phyloP scores from a whole-genome alignment of 306 rosid genomes.

The Sophora flavescens region DNA sequence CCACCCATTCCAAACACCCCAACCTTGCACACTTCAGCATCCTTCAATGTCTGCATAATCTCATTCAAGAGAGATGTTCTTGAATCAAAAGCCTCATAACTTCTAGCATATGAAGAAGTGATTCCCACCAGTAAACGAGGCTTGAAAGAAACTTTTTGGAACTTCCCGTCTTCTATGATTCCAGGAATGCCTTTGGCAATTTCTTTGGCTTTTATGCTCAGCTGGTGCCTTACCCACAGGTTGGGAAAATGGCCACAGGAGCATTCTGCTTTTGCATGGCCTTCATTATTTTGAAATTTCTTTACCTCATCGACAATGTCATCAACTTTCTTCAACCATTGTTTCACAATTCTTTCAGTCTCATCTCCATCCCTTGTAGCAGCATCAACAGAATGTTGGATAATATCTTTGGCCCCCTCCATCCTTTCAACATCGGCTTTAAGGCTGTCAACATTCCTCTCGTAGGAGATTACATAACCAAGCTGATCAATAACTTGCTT shows the following conservation, averaged over 20 bases:
- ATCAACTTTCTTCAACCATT: conserved; percentile 3
- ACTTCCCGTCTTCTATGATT: neutral
- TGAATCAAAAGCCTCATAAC: neutral
- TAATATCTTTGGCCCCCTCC: neutral
- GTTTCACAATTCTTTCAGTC: neutral
- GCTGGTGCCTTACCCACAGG: neutral
- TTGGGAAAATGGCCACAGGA: neutral
- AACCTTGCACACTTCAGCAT: neutral
- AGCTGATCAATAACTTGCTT: neutral
- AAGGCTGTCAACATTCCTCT: neutral
- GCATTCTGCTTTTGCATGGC: neutral
- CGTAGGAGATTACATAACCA: neutral
- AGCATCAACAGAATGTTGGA: neutral
- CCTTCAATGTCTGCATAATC: neutral
- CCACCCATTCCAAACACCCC: neutral
- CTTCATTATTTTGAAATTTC: neutral
- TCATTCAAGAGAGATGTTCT: neutral
- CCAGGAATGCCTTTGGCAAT: neutral
- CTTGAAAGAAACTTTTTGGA: neutral
- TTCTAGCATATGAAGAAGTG: neutral
- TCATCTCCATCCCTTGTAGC: neutral
- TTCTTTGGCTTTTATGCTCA: neutral
- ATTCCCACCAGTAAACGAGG: neutral
- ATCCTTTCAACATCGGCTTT: neutral
- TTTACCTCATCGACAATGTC: neutral